Base-by-base conservation (phyloP, 345 rosid genomes). In the Hypericum perforatum region DNA sequence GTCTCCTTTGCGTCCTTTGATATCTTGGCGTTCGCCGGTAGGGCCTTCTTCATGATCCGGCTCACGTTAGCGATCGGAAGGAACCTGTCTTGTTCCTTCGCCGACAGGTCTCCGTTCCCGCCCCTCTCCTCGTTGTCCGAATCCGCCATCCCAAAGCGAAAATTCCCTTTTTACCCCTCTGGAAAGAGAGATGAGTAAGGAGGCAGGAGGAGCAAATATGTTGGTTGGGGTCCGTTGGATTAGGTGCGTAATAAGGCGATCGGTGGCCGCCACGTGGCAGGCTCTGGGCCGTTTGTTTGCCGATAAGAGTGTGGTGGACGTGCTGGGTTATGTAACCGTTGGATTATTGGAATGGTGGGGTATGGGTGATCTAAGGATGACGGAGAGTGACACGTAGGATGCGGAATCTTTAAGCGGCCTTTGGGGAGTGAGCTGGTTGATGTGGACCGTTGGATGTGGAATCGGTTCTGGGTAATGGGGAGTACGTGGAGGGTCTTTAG, bases 1-100 rank as follows among this genome's bases (percentile, higher is more conserved):
- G 84, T 80, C 73, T 83, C 91, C 45, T 83, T 83, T 0, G 91
- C 91, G 60, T 83, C 91, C 55, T 83, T 83, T 2, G 86, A 83
- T 58, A 83, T 83, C 63, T 83, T 83, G 6, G 86, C 91, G 71
- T 83, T 83, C 0, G 86, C 86, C 5, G 86, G 91, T 14, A 83
- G 56, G 0, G 81, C 91, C 47, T 80, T 83, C 66, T 83, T 83
- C 90, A 83, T 83, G 69, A 80, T 83, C 60, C 90, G 63, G 71
- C 91, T 80, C 43, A 83, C 86, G 76, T 83, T 83, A 37, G 86
- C 86, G 47, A 83, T 83, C 11, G 86, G 91, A 47, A 83, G 37
- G 66, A 83, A 76, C 77, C 91, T 65, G 68, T 80, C 86, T 56
- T 83, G 91, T 53, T 83, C 91, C 44, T 74, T 60, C 0, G 75